Conservation (phyloP, 2,329 filamentous ascomycete species). For the Calonectria hawksworthii region DNA sequence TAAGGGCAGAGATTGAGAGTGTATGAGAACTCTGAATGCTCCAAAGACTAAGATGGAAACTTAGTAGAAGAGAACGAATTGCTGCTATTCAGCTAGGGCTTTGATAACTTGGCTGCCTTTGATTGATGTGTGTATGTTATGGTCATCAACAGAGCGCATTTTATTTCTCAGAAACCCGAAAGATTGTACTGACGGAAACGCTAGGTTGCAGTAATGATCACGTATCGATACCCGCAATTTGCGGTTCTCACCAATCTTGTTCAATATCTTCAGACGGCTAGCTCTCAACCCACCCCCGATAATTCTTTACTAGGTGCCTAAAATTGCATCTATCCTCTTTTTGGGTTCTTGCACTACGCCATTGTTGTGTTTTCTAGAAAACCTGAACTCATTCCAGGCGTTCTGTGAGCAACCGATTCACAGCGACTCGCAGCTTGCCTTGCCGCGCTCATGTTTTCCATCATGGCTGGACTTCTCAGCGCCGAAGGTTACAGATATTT, state of each 20-base stretch:
- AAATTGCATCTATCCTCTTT: background rate
- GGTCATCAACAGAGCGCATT: background rate
- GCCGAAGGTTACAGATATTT: accelerated
- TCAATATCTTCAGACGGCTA: too few relatives aligned
- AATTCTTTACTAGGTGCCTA: background rate
- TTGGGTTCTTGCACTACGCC: background rate
- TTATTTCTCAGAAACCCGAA: background rate
- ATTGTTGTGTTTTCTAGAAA: background rate
- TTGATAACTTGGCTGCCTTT: too few relatives aligned
- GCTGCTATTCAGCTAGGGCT: too few relatives aligned
- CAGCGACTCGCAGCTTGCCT: background rate
- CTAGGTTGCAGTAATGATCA: background rate
- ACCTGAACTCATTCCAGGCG: background rate
- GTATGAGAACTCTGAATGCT: too few relatives aligned
- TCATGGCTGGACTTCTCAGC: background rate
- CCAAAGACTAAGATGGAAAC: too few relatives aligned
- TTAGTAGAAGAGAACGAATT: too few relatives aligned
- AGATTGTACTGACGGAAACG: background rate
- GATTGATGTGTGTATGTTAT: background rate
- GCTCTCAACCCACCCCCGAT: too few relatives aligned
- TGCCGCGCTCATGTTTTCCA: background rate
- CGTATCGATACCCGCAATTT: background rate
- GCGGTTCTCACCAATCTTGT: background rate
- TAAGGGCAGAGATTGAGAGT: too few relatives aligned
- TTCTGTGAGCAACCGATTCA: background rate